Evolutionary conservation across 768 basidiomycete genomes (phyloP).

Genomic region (Tylopilus subfusipes): DNA sequence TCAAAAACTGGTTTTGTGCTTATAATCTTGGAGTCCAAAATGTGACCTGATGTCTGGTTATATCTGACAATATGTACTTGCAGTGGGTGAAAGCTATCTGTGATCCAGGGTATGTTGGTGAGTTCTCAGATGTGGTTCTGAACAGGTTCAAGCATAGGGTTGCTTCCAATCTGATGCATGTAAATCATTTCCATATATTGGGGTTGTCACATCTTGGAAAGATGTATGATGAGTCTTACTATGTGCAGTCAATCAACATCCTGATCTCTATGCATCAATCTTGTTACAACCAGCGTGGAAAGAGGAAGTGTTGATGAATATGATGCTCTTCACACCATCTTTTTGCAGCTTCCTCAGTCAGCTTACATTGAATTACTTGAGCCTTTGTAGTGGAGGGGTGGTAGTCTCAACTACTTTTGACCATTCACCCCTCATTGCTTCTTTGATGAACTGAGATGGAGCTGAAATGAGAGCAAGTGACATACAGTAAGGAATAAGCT

Average conservation of each 20-base stretch:
- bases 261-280: conserved; percentile 6
- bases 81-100: neutral
- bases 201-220: neutral
- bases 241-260: neutral
- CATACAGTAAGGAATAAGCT: no score
- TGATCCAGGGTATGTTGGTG: neutral
- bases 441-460: conserved; percentile 9
- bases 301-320: conserved; percentile 23
- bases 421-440: conserved; percentile 2
- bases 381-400: conserved; percentile 9
- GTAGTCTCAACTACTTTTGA: neutral
- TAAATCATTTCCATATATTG: conserved; percentile 12
- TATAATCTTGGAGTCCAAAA: neutral
- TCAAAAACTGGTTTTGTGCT: neutral
- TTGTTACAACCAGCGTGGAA: conserved; percentile 13
- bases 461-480: neutral
- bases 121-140: conserved; percentile 6
- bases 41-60: conserved; percentile 3
- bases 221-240: neutral
- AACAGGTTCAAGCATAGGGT: conserved; percentile 7
- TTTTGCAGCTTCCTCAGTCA: conserved; percentile 7
- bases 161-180: conserved; percentile 17
- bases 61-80: conserved; percentile 8
- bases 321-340: conserved; percentile 6
- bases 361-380: conserved; percentile 12